Conservation (phyloP, 1,284 basidiomycete species). For the Trichosporon asahii region DNA sequence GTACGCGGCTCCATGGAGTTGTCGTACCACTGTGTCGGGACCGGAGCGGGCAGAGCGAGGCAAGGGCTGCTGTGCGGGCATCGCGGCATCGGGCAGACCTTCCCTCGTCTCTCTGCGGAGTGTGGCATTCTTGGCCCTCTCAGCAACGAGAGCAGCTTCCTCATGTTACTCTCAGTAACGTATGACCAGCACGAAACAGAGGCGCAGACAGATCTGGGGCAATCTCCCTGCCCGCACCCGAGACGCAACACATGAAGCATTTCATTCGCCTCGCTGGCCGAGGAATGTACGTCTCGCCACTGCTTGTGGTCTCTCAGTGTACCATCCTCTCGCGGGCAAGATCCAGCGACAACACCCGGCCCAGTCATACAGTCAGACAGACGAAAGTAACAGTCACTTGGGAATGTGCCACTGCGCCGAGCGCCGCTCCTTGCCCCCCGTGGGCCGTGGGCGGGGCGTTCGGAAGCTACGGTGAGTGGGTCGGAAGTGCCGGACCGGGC, state of each 20-base stretch:
- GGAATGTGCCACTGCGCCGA: background rate
- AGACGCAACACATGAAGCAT: background rate
- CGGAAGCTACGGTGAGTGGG: background rate
- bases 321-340: no score
- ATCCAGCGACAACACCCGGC: background rate
- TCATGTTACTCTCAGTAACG: background rate
- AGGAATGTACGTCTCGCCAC: no score
- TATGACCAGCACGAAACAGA: background rate
- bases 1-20: no score
- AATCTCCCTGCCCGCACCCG: background rate
- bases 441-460: background rate
- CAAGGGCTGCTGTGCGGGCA: no score
- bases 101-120: no score
- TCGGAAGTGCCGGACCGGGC: background rate
- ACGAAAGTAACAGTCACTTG: no score
- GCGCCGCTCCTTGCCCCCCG: background rate
- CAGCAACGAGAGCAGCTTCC: no score
- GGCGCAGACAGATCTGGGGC: background rate
- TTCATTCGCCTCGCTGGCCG: background rate
- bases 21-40: background rate
- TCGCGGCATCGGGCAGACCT: no score
- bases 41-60: no score
- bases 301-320: no score
- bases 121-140: no score
- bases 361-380: background rate